These are phyloP conservation scores for Rickenella mellea DNA, from an alignment of 768 basidiomycete species.

Conservation along the genomic window DNA sequence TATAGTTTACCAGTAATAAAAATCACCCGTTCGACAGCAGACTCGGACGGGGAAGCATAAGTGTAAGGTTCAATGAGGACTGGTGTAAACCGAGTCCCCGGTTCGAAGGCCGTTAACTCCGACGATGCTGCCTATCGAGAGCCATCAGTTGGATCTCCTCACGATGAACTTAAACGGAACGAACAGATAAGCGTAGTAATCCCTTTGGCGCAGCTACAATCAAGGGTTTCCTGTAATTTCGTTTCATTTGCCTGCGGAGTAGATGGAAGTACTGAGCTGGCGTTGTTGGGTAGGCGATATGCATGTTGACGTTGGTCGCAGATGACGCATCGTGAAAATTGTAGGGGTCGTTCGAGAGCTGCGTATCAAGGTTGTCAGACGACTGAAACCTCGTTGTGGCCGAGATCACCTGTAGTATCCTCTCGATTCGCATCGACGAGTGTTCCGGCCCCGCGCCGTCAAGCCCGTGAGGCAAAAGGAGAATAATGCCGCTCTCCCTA, in stretches of 20 bases:
- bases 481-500: conserved; percentile 79
- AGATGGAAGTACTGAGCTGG: conserved; percentile 92
- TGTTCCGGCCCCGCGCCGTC: conserved; percentile 94
- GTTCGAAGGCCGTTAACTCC: conserved; percentile 46
- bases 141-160: background rate
- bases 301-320: conserved; percentile 64
- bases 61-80: conserved; percentile 47
- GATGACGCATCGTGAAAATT: conserved; percentile 20
- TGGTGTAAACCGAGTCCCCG: conserved; percentile 55
- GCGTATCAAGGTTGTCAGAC: background rate
- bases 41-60: conserved; percentile 13
- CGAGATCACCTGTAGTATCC: conserved; percentile 70
- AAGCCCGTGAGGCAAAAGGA: conserved; percentile 82
- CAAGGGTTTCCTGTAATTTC: conserved; percentile 83
- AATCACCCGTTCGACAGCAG: conserved; percentile 52
- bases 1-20: conserved; percentile 79
- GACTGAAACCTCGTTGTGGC: background rate
- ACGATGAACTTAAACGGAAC: conserved; percentile 14
- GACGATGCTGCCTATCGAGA: conserved; percentile 61
- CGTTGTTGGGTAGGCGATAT: conserved; percentile 78
- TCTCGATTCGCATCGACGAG: conserved; percentile 79
- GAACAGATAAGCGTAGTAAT: conserved; percentile 64
- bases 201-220: conserved; percentile 82
- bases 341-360: conserved; percentile 75
- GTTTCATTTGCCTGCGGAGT: conserved; percentile 72